Evolutionary conservation across 805 yeast genomes (phyloP), one percentile per base, ranked within the genome.

Genomic region (Saccharomyces jurei): DNA sequence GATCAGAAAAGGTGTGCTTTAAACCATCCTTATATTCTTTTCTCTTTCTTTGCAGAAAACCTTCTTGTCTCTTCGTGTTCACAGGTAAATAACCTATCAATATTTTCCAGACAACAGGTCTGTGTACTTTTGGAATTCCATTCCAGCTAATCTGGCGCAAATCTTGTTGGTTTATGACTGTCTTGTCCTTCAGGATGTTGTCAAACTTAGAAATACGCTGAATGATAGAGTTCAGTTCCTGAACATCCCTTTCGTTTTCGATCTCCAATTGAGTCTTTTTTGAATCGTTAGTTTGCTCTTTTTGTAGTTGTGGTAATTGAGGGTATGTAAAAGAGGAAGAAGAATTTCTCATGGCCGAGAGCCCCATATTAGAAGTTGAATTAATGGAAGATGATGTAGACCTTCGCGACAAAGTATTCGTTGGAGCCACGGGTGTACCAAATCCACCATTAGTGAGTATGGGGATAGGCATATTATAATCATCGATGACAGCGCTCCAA

Each of bases 61-160:
- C 69, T 4, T 73, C 80, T 61, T 96, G 83, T 52, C 98, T 77
- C 49, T 84, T 81, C 27, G 84, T 79, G 66, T 90, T 94, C 1
- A 94, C 81, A 1, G 99, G 97, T 41, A 92, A 73, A 67, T 94
- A 94, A 0, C 98, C 98, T 51, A 92, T 77, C 50, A 94, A 70
- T 17, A 91, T 72, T 71, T 89, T 96, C 99, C 99, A 94, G 11
- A 87, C 82, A 46, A 85, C 71, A 0, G 97, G 87, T 55, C 98
- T 76, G 54, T 90, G 76, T 54, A 83, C 84, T 11, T 79, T 73
- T 0, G 99, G 98, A 5, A 94, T 81, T 1, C 99, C 99, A 63
- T 91, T 87, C 98, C 99, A 94, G 17, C 97, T 81, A 51, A 90
- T 77, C 65, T 86, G 83, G 58, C 89, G 79, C 52, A 94, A 75